A percentile compares a stretch with the other conserved stretches of the same genome.
Evolutionary conservation across 2,329 filamentous ascomycete species (phyloP).

Genomic region (Botrytis sinoallii): DNA sequence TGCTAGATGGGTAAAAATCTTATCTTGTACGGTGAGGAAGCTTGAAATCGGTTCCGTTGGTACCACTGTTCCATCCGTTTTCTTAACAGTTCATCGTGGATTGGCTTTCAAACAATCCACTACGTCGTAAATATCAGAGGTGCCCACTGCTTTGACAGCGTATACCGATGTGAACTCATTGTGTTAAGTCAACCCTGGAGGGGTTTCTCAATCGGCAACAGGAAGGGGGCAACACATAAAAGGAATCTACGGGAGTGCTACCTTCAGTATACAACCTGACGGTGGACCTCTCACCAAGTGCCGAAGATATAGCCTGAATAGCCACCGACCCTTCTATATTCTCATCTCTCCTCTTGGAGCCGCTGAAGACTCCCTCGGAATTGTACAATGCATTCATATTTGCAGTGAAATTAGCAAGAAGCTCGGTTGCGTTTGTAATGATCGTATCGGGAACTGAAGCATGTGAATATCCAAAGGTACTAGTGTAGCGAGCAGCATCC

Average conservation of each 20-base stretch:
- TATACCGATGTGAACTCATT: slow-evolving; percentile 28
- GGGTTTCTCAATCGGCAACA: slow-evolving; percentile 10
- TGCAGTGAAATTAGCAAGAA: slow-evolving; percentile 60
- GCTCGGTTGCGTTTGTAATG: slow-evolving; percentile 45
- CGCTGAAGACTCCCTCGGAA: slow-evolving; percentile 14
- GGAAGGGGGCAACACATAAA: background rate
- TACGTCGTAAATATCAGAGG: slow-evolving; percentile 20
- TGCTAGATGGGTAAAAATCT: slow-evolving; percentile 24
- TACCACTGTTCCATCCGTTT: slow-evolving; percentile 14
- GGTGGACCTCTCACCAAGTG: background rate
- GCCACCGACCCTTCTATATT: slow-evolving; percentile 27
- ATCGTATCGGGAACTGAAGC: slow-evolving; percentile 44
- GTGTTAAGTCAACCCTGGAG: slow-evolving; percentile 25
- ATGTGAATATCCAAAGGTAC: slow-evolving; percentile 32
- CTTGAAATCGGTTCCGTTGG: slow-evolving; percentile 19
- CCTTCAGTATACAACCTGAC: background rate
- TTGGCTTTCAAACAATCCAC: slow-evolving; percentile 27
- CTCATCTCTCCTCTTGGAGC: background rate
- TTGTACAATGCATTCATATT: slow-evolving; percentile 55
- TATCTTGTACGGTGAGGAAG: slow-evolving; percentile 27
- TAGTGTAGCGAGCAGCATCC: slow-evolving; percentile 22
- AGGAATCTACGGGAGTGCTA: background rate
- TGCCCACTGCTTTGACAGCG: slow-evolving; percentile 20
- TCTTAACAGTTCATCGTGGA: slow-evolving; percentile 32
- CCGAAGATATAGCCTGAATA: background rate